Conservation (phyloP, 331 rosid genomes). For the Cucumis variabilis region DNA sequence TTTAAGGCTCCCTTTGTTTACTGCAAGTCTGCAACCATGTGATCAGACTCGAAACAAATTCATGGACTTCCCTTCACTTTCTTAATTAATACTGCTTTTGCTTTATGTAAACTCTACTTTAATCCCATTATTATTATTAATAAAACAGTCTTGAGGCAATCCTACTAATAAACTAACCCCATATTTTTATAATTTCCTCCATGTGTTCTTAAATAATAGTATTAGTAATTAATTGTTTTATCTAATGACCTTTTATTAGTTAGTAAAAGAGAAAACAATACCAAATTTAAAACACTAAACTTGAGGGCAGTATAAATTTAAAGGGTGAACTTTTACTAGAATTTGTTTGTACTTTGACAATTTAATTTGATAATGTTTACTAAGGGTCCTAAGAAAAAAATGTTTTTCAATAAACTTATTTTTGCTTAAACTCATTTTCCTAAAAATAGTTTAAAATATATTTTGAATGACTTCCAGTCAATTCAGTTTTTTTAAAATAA, state of each 20-base stretch:
- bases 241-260: not conserved
- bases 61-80: not conserved
- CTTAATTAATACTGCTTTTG: slow-evolving; percentile 1
- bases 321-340: not conserved
- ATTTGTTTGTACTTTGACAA: not conserved
- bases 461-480: too few species aligned
- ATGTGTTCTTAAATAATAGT: not conserved
- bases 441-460: too few species aligned
- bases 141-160: not conserved
- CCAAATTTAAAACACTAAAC: too few species aligned
- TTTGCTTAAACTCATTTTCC: too few species aligned
- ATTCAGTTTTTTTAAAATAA: too few species aligned
- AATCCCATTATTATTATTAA: not conserved
- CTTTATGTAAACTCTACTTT: slow-evolving; percentile 7
- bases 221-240: not conserved
- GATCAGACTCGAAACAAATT: not conserved
- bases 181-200: not conserved
- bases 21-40: not conserved
- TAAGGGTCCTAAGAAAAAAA: too few species aligned
- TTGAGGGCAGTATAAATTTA: too few species aligned
- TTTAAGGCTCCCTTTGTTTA: slow-evolving; percentile 15
- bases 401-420: too few species aligned
- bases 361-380: not conserved
- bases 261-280: too few species aligned
- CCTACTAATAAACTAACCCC: not conserved